phyloP scores from a whole-genome alignment of 768 basidiomycete species.

The Lentinula aciculospora region DNA sequence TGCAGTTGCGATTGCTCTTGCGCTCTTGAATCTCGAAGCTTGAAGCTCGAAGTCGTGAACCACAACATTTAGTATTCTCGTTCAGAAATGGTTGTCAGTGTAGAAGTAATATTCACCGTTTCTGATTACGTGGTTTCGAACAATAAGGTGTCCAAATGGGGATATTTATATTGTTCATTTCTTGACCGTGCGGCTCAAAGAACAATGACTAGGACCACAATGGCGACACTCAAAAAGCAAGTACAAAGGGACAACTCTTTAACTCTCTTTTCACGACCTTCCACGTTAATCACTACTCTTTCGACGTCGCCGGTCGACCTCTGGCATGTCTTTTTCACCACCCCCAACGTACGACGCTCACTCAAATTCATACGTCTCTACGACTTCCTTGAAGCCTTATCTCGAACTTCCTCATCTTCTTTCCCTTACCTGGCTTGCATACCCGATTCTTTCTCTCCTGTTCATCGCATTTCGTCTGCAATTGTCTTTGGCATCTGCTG shows the following conservation, averaged over 20 bases:
- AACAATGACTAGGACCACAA: conserved; percentile 5
- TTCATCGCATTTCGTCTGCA: conserved; percentile 84
- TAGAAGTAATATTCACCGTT: too few species aligned
- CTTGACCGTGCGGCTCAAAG: neutral
- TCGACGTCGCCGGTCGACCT: conserved; percentile 46
- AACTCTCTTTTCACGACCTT: conserved; percentile 15
- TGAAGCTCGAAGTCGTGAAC: too few species aligned
- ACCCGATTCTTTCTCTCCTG: conserved; percentile 82
- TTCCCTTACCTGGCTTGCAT: conserved; percentile 87
- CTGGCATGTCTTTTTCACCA: conserved; percentile 29
- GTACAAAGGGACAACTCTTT: conserved; percentile 1
- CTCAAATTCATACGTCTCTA: conserved; percentile 23
- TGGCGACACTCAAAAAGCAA: conserved; percentile 4
- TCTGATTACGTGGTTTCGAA: too few species aligned
- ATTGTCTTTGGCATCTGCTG: conserved; percentile 63
- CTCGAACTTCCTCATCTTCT: conserved; percentile 78
- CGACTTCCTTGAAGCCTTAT: conserved; percentile 61
- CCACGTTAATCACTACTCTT: neutral
- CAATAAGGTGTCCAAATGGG: conserved; percentile 5
- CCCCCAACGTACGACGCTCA: conserved; percentile 55
- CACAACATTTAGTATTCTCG: too few species aligned
- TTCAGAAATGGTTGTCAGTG: too few species aligned
- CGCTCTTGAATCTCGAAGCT: too few species aligned
- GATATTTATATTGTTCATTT: neutral
- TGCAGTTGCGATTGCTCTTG: too few species aligned